phyloP scores from a whole-genome alignment of 2,329 filamentous ascomycete genomes.

The Fusarium vanettenii region DNA sequence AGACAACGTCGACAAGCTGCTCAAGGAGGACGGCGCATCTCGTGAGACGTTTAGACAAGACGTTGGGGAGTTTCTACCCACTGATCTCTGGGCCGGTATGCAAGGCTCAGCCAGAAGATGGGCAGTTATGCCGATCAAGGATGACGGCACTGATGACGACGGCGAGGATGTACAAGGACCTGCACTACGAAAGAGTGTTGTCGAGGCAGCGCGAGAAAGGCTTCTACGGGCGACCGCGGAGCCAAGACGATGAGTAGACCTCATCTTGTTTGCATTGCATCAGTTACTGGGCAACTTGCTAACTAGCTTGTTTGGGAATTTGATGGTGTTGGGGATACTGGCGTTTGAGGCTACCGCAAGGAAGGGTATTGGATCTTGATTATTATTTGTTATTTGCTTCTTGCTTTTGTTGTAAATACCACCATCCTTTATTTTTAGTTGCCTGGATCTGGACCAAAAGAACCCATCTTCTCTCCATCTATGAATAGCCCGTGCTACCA shows the following conservation, averaged over 20 bases:
- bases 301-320: not conserved
- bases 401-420: constrained; percentile 1
- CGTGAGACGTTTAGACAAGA: constrained; percentile 84
- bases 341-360: not conserved
- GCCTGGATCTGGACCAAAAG: not conserved
- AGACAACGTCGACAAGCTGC: constrained; percentile 79
- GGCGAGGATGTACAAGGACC: constrained; percentile 11
- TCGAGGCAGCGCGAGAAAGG: constrained; percentile 39
- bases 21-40: constrained; percentile 77
- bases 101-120: constrained; percentile 67
- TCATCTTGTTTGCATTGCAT: not conserved
- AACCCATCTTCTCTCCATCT: not conserved
- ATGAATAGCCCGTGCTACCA: not conserved
- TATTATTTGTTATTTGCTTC: not conserved
- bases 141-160: constrained; percentile 20
- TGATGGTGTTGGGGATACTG: constrained; percentile 15
- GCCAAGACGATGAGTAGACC: constrained; percentile 9
- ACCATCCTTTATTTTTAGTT: constrained; percentile 1
- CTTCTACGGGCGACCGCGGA: constrained; percentile 21
- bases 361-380: not conserved
- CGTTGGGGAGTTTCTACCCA: constrained; percentile 86
- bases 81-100: constrained; percentile 87
- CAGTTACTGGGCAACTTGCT: not conserved
- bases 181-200: constrained; percentile 36
- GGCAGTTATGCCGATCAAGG: constrained; percentile 57